Conservation (phyloP, 805 yeast species). For the Wickerhamomyces sydowiorum region DNA sequence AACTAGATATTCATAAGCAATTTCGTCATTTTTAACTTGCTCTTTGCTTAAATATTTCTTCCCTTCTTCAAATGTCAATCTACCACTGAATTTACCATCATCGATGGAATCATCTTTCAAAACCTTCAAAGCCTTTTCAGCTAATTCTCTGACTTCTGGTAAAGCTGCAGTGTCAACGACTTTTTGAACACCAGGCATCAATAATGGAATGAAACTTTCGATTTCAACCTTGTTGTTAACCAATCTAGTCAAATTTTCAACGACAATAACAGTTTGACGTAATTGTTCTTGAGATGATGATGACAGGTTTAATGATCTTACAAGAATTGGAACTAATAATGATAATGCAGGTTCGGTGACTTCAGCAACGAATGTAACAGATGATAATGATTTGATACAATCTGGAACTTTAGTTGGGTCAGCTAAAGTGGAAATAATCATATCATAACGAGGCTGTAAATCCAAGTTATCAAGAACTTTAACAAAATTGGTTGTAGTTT, state of each 20-base stretch:
- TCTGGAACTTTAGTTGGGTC: constrained; percentile 85
- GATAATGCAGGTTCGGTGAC: constrained; percentile 95
- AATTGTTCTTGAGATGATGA: constrained; percentile 93
- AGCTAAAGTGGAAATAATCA: constrained; percentile 83
- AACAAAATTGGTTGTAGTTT: constrained; percentile 65
- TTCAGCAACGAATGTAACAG: constrained; percentile 96
- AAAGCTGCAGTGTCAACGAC: constrained; percentile 86
- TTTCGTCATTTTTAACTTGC: constrained; percentile 29
- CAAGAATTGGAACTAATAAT: constrained; percentile 84
- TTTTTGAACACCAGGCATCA: constrained; percentile 87
- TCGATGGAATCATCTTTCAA: constrained; percentile 73
- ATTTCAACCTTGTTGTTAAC: constrained; percentile 93
- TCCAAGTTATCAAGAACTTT: constrained; percentile 88
- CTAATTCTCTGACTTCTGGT: constrained; percentile 95
- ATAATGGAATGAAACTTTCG: constrained; percentile 76
- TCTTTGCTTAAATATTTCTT: constrained; percentile 31
- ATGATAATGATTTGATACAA: constrained; percentile 82
- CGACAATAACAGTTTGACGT: constrained; percentile 93
- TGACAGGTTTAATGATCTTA: constrained; percentile 74
- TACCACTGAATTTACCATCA: constrained; percentile 73
- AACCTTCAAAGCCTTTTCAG: constrained; percentile 78
- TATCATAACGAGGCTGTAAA: constrained; percentile 76
- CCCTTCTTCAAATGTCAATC: constrained; percentile 55
- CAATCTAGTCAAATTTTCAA: constrained; percentile 91
- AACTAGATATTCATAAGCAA: constrained; percentile 42